These are phyloP conservation scores for Arthrobotrys conoides DNA, from an alignment of 2,329 filamentous ascomycete species.

Conservation along the genomic window DNA sequence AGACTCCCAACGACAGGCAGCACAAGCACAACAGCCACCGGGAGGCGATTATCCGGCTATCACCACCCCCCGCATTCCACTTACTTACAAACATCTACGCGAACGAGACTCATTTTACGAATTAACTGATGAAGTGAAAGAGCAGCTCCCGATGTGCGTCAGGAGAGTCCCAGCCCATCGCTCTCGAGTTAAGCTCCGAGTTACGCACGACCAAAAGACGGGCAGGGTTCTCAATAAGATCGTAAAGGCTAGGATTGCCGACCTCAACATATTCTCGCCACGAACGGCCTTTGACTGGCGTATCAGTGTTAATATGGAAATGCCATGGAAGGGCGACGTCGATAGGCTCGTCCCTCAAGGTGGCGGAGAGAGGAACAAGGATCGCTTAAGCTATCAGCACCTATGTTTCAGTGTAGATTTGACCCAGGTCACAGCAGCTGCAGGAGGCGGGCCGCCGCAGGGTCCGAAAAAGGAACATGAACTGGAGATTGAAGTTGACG, in stretches of 20 bases:
- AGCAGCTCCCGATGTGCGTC: constrained; percentile 75
- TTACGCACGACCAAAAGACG: constrained; percentile 82
- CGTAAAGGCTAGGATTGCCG: constrained; percentile 88
- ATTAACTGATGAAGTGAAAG: constrained; percentile 74
- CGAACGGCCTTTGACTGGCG: constrained; percentile 86
- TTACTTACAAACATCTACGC: constrained; percentile 85
- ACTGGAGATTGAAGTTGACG: constrained; percentile 82
- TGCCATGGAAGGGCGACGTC: constrained; percentile 81
- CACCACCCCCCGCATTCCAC: constrained; percentile 71
- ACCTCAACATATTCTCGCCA: constrained; percentile 89
- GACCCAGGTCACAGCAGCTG: constrained; percentile 79
- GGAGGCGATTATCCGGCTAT: constrained; percentile 66
- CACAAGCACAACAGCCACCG: constrained; percentile 67
- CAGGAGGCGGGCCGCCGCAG: constrained; percentile 40
- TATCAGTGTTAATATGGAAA: constrained; percentile 94
- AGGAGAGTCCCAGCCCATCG: constrained; percentile 60
- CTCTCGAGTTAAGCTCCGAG: constrained; percentile 75
- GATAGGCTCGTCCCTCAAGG: constrained; percentile 70
- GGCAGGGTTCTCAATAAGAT: constrained; percentile 82
- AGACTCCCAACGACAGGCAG: constrained; percentile 71
- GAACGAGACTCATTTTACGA: constrained; percentile 89
- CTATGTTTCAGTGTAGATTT: constrained; percentile 90
- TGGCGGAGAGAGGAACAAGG: constrained; percentile 80
- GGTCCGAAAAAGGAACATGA: constrained; percentile 78
- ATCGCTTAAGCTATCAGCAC: constrained; percentile 91